Conservation (phyloP, 2,329 filamentous ascomycete species). For the Curvularia eragrostidis region DNA sequence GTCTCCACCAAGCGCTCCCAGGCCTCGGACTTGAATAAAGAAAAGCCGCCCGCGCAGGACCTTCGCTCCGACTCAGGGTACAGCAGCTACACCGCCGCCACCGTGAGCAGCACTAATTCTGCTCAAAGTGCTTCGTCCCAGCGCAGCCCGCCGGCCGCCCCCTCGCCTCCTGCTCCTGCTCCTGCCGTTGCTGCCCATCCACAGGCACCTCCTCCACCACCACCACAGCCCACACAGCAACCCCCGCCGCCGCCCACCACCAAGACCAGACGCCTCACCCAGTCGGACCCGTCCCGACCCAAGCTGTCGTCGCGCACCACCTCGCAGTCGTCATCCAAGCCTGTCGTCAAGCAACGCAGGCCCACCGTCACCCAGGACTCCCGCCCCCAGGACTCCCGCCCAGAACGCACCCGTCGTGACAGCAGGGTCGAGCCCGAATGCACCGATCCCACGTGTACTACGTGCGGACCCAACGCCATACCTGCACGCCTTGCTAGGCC, state of each 20-base stretch:
- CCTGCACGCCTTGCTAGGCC: constrained; percentile 20
- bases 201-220: constrained; percentile 16
- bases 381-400: constrained; percentile 15
- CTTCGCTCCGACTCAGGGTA: constrained; percentile 67
- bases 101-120: constrained; percentile 61
- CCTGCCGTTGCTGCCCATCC: constrained; percentile 26
- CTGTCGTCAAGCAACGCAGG: constrained; percentile 21
- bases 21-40: constrained; percentile 45
- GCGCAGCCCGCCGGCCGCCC: constrained; percentile 29
- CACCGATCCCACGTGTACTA: constrained; percentile 44
- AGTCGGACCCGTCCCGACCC: constrained; percentile 31
- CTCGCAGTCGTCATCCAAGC: constrained; percentile 34
- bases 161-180: constrained; percentile 4
- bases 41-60: constrained; percentile 49
- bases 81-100: constrained; percentile 64
- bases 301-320: constrained; percentile 33
- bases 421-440: constrained; percentile 35
- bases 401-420: constrained; percentile 19
- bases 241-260: constrained; percentile 14
- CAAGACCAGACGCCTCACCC: constrained; percentile 9
- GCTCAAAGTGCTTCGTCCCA: constrained; percentile 50
- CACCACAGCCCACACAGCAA: constrained; percentile 18
- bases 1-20: constrained; percentile 57
- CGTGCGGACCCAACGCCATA: constrained; percentile 24
- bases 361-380: constrained; percentile 21